Conservation (phyloP, 306 rosid species). For the Abrus precatorius region DNA sequence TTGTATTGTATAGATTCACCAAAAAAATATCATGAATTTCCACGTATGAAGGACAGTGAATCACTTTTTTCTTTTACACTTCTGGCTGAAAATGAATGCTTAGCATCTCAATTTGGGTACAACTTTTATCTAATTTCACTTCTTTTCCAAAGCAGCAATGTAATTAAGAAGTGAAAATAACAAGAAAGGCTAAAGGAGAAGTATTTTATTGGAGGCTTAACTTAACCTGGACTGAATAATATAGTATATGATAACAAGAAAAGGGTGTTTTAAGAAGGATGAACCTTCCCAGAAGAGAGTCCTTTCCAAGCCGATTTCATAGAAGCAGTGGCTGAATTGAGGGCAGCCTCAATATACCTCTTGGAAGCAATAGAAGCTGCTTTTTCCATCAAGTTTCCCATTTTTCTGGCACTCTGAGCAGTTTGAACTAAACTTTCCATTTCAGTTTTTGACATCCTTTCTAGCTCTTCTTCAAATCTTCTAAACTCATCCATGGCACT, state of each 20-base stretch:
- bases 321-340: slow-evolving; percentile 84
- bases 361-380: slow-evolving; percentile 77
- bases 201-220: slow-evolving; percentile 3
- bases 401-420: slow-evolving; percentile 73
- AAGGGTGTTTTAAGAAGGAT: slow-evolving; percentile 65
- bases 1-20: slow-evolving; percentile 15
- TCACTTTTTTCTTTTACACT: neutral
- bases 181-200: neutral
- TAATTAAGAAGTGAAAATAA: neutral
- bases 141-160: slow-evolving; percentile 11
- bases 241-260: neutral
- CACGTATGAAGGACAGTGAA: neutral
- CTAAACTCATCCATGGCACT: slow-evolving; percentile 92
- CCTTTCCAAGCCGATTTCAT: slow-evolving; percentile 95
- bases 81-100: neutral
- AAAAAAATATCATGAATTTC: neutral
- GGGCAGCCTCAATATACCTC: slow-evolving; percentile 77
- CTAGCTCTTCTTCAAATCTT: slow-evolving; percentile 75
- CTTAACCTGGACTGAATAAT: neutral
- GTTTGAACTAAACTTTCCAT: slow-evolving; percentile 55
- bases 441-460: slow-evolving; percentile 62
- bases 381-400: slow-evolving; percentile 82
- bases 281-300: slow-evolving; percentile 77
- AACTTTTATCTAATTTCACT: slow-evolving; percentile 6
- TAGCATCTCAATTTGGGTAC: slow-evolving; percentile 18